Conservation (phyloP, 805 yeast genomes). For the Candida oleophila region DNA sequence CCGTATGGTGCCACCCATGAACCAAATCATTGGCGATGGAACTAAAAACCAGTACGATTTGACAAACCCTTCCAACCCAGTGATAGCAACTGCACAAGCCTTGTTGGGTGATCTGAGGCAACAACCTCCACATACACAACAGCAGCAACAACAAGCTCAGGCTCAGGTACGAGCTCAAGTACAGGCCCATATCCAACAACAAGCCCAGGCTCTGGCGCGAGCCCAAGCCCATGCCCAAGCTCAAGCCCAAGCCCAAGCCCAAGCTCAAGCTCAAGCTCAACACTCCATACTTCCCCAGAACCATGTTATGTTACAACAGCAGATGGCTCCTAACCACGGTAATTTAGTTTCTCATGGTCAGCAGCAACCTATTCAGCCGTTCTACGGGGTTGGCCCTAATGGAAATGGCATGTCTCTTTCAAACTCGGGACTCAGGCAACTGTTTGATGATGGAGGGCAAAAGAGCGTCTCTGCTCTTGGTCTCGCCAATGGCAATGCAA, state of each 20-base stretch:
- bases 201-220: constrained; percentile 1
- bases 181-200: constrained; percentile 13
- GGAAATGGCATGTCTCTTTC: neutral
- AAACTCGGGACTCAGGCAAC: constrained; percentile 6
- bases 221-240: neutral
- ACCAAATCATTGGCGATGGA: constrained; percentile 1
- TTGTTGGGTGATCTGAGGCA: constrained; percentile 12
- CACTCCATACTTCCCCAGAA: constrained; percentile 10
- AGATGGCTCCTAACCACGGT: constrained; percentile 14
- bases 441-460: constrained; percentile 5
- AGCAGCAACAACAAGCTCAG: constrained; percentile 9
- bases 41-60: constrained; percentile 10
- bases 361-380: constrained; percentile 7
- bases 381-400: neutral
- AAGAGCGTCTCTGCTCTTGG: constrained; percentile 14
- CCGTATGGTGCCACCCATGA: constrained; percentile 5
- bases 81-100: constrained; percentile 15
- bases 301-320: constrained; percentile 11
- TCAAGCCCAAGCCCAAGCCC: constrained; percentile 3
- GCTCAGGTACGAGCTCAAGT: constrained; percentile 6
- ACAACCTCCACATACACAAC: constrained; percentile 1
- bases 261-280: neutral
- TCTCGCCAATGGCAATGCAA: neutral
- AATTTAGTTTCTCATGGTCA: constrained; percentile 13
- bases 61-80: constrained; percentile 12